These are phyloP conservation scores for Rhizophagus sp. DNA, from an alignment of 192 early-diverging fungal species.

Conservation along the genomic window DNA sequence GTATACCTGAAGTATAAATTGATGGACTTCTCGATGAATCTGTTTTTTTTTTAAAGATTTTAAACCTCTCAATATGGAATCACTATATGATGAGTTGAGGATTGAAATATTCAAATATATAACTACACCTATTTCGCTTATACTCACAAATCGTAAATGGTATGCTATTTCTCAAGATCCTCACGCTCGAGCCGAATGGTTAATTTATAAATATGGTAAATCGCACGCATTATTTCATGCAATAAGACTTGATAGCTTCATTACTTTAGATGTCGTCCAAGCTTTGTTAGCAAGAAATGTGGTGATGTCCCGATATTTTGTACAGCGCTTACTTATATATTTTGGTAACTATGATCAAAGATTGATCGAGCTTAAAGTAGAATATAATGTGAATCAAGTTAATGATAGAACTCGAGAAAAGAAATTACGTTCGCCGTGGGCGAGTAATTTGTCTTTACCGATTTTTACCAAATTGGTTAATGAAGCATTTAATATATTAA, in stretches of 20 bases:
- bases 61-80: too few species aligned
- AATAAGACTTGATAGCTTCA: neutral
- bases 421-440: neutral
- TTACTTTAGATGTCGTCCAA: neutral
- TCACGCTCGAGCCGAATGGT: neutral
- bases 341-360: neutral
- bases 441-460: neutral
- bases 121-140: too few species aligned
- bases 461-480: neutral
- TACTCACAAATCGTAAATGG: neutral
- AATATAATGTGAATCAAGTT: neutral
- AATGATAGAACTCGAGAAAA: neutral
- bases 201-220: slow-evolving; percentile 4
- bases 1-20: too few species aligned
- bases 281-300: neutral
- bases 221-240: slow-evolving; percentile 16
- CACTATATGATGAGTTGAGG: neutral
- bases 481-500: neutral
- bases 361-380: neutral
- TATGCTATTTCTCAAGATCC: neutral
- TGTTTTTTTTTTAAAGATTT: too few species aligned
- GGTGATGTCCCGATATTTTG: neutral
- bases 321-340: neutral
- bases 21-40: too few species aligned
- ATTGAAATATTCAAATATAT: neutral